These are phyloP conservation scores for Ogataea naganishii DNA, from an alignment of 805 yeast genomes.

Conservation along the genomic window DNA sequence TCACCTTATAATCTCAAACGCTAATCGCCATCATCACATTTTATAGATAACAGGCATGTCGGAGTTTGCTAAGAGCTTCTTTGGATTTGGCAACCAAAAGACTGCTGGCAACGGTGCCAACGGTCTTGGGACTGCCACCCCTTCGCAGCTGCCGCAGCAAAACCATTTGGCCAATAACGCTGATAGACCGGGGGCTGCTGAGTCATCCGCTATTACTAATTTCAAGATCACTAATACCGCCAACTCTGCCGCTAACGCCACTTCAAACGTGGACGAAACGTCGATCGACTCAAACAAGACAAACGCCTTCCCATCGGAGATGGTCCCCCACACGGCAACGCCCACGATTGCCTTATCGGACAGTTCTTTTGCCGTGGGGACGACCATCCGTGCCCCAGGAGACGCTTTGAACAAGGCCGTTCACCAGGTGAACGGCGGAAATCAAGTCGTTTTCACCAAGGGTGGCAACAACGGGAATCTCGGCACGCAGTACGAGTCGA, in stretches of 20 bases:
- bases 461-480: no score
- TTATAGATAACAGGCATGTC: conserved; percentile 8
- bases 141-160: no score
- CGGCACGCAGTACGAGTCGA: conserved; percentile 10
- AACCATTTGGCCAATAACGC: neutral
- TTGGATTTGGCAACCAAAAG: conserved; percentile 11
- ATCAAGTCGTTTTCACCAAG: conserved; percentile 11
- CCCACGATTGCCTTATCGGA: conserved; percentile 67
- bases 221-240: conserved; percentile 15
- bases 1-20: no score
- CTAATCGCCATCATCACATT: no score
- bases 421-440: conserved; percentile 21
- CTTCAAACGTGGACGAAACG: neutral
- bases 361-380: conserved; percentile 59
- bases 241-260: neutral
- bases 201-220: no score
- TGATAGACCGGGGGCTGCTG: no score
- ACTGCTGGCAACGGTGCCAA: conserved; percentile 1
- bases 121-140: conserved; percentile 2
- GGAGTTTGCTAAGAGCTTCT: conserved; percentile 16
- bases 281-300: conserved; percentile 2
- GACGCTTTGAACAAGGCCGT: conserved; percentile 23
- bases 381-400: conserved; percentile 39
- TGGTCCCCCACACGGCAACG: conserved; percentile 38
- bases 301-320: conserved; percentile 22